These are phyloP conservation scores for Metschnikowia henanensis DNA, from an alignment of 805 yeast genomes.

Conservation along the genomic window DNA sequence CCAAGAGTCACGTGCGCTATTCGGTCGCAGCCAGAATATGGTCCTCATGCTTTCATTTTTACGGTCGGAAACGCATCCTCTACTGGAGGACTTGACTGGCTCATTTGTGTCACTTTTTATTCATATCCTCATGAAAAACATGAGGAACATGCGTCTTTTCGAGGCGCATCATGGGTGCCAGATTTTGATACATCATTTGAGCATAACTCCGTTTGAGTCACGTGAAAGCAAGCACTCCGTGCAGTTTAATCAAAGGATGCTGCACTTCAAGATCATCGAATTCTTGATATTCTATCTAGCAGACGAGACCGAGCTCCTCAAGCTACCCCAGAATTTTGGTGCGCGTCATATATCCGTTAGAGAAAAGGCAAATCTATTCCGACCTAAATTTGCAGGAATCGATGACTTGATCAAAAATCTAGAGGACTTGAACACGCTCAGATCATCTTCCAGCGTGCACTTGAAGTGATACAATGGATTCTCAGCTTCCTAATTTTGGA, in stretches of 20 bases:
- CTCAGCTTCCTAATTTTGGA: too few species aligned
- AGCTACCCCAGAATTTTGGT: conserved; percentile 7
- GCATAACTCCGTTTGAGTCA: conserved; percentile 11
- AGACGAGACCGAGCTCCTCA: conserved; percentile 49
- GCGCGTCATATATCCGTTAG: conserved; percentile 11
- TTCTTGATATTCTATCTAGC: conserved; percentile 66
- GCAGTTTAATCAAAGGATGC: conserved; percentile 37
- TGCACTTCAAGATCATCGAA: conserved; percentile 65
- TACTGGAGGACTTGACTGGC: conserved; percentile 22
- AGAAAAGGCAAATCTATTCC: conserved; percentile 38
- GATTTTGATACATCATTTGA: conserved; percentile 43
- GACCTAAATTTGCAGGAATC: conserved; percentile 39
- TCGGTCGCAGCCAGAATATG: conserved; percentile 45
- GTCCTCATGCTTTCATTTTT: conserved; percentile 28
- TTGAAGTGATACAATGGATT: too few species aligned
- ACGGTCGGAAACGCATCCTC: conserved; percentile 10
- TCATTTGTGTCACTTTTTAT: conserved; percentile 54
- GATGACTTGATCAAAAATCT: conserved; percentile 38
- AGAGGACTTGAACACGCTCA: conserved; percentile 25
- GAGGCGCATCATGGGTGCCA: conserved; percentile 58
- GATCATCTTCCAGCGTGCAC: neutral
- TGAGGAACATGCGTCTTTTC: conserved; percentile 56
- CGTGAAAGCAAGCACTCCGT: neutral
- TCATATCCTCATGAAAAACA: conserved; percentile 56
- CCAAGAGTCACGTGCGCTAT: conserved; percentile 50